phyloP scores from a whole-genome alignment of 176 grass and related monocot genomes.

The Raddia distichophylla region DNA sequence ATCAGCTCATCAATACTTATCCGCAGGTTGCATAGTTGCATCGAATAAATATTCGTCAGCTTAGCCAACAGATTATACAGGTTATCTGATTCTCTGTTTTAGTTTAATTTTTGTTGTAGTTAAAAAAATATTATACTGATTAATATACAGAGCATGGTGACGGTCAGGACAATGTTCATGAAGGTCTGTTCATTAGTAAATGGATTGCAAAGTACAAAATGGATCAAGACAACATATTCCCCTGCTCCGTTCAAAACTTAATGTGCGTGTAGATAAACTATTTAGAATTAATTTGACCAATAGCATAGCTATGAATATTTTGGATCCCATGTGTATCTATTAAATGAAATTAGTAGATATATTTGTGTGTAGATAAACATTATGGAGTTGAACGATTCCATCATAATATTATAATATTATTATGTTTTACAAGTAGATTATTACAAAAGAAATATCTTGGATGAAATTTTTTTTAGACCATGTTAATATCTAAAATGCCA shows the following conservation, averaged over 20 bases:
- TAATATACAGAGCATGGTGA: too few species aligned
- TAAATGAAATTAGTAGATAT: not conserved
- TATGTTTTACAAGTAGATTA: not conserved
- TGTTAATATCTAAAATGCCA: not conserved
- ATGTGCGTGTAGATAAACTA: not conserved
- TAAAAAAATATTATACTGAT: too few species aligned
- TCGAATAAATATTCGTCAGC: not conserved
- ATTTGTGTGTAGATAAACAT: too few species aligned
- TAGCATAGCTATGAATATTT: not conserved
- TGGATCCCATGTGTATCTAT: not conserved
- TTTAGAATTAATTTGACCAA: not conserved
- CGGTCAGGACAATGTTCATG: not conserved
- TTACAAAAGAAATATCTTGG: not conserved
- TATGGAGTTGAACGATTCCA: not conserved
- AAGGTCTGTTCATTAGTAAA: not conserved
- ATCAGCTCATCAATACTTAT: constrained; percentile 7
- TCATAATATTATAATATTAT: not conserved
- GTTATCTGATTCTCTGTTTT: too few species aligned
- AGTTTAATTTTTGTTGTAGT: too few species aligned
- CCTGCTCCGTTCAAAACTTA: too few species aligned
- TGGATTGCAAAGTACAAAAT: not conserved
- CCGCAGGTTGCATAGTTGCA: not conserved
- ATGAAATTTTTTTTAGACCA: not conserved
- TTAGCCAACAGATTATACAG: not conserved
- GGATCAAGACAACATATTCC: too few species aligned